Evolutionary conservation across 2,329 filamentous ascomycete species (phyloP), one percentile per base, ranked within the genome.

Genomic region (Emergomyces pasteurianus): DNA sequence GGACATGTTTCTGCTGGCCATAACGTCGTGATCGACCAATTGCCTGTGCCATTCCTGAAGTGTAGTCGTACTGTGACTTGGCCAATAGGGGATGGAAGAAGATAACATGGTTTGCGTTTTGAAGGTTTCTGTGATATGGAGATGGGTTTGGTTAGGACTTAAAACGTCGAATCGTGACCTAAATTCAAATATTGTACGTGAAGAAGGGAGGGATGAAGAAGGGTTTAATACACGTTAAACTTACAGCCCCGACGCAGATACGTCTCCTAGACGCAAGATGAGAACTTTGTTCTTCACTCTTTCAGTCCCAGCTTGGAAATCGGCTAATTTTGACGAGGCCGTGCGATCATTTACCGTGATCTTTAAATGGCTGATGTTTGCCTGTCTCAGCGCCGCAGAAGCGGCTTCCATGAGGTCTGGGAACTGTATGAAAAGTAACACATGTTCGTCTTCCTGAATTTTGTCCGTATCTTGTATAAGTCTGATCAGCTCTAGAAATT

Each of bases 51-150:
- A 86, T 86, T 0, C 79, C 77, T 0, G 81, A 76, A 0, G 82
- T 76, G 67, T 85, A 87, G 5, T 78, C 74, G 52, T 82, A 78
- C 54, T 82, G 78, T 0, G 75, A 78, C 42, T 74, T 68, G 0
- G 77, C 72, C 0, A 83, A 71, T 9, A 85, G 70, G 0, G 85
- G 84, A 0, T 80, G 78, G 2, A 86, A 69, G 68, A 88, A 88
- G 38, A 88, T 78, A 42, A 87, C 74, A 61, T 88, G 83, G 63
- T 86, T 87, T 0, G 84, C 84, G 46, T 78, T 79, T 54, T 83
- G 81, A 1, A 88, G 71, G 64, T 88, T 88, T 10, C 81, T 83
- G 55, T 43, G 49, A 46, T 9, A 60, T 64, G 59, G 50, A 62
- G 28, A 57, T 16, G 14, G 23, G 49, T 14, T 34, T 42, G 26